Evolutionary conservation across 768 basidiomycete genomes (phyloP).

Genomic region (Lactarius pseudohatsudake): DNA sequence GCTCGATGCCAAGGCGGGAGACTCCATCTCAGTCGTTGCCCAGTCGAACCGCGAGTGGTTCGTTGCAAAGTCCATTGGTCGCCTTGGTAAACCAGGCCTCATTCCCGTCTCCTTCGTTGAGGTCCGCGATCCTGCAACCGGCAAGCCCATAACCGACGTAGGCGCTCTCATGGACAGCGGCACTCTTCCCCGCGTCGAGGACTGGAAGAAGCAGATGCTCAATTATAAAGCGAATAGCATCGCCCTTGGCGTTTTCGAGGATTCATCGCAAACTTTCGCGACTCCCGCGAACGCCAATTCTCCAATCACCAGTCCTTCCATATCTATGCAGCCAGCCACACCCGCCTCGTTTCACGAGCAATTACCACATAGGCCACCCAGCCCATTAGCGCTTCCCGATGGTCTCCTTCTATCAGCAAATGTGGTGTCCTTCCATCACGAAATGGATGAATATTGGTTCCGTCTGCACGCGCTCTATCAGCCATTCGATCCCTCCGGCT

Average conservation of each 20-base stretch:
- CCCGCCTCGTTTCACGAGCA: constrained; percentile 30
- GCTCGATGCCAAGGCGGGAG: constrained; percentile 90
- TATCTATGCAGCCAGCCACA: constrained; percentile 29
- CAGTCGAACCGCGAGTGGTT: constrained; percentile 99
- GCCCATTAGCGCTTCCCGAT: constrained; percentile 60
- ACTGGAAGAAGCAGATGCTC: constrained; percentile 96
- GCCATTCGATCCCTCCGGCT: constrained; percentile 66
- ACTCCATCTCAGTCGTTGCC: constrained; percentile 94
- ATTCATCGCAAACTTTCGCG: constrained; percentile 41
- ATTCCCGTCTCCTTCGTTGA: constrained; percentile 98
- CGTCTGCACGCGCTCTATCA: constrained; percentile 87
- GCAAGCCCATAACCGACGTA: constrained; percentile 72
- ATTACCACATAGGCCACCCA: constrained; percentile 40
- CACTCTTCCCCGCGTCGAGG: constrained; percentile 93
- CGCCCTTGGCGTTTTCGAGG: constrained; percentile 87
- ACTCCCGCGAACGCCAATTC: constrained; percentile 32
- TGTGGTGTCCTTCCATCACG: constrained; percentile 96
- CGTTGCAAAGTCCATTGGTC: constrained; percentile 96
- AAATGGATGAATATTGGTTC: constrained; percentile 98
- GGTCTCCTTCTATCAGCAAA: constrained; percentile 85
- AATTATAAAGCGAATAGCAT: constrained; percentile 97
- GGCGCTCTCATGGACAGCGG: constrained; percentile 80
- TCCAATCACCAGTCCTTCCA: constrained; percentile 23
- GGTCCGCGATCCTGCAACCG: constrained; percentile 89
- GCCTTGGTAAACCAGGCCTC: constrained; percentile 91